Evolutionary conservation across 257 asterid species (phyloP).

Genomic region (Solanum raphanifolium): DNA sequence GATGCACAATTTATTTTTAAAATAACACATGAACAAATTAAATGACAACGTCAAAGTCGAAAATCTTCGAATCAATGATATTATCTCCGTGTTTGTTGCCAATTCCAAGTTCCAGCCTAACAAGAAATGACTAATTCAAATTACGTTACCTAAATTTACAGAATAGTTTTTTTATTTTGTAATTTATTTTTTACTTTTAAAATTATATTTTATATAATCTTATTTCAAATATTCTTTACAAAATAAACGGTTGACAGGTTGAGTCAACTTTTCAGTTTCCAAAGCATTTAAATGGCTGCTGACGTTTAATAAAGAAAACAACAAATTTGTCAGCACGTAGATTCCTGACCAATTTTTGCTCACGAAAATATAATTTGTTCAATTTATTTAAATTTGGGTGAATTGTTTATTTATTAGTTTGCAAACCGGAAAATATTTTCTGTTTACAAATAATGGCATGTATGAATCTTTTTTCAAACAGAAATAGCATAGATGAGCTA

Average conservation of each 20-base stretch:
- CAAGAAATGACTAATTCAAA: background rate
- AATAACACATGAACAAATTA: background rate
- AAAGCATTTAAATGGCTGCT: background rate
- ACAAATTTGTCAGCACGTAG: background rate
- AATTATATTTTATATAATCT: too few species aligned
- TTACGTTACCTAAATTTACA: too few species aligned
- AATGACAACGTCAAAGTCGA: background rate
- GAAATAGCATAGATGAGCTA: too few species aligned
- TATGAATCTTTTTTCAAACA: rapidly evolving
- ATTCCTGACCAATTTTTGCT: background rate
- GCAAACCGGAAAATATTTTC: rapidly evolving
- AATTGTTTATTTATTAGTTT: too few species aligned
- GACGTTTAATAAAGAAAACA: background rate
- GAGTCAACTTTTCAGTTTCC: background rate
- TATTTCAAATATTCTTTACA: background rate
- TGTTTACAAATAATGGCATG: too few species aligned
- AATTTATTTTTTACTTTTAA: too few species aligned
- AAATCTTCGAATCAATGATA: too few species aligned
- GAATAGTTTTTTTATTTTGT: too few species aligned
- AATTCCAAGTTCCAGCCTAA: background rate
- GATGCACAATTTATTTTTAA: too few species aligned
- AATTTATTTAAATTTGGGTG: background rate
- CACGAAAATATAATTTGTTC: too few species aligned
- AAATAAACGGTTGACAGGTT: background rate
- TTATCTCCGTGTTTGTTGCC: background rate